Conservation (phyloP, 768 basidiomycete genomes). For the Mycena capillaripes region DNA sequence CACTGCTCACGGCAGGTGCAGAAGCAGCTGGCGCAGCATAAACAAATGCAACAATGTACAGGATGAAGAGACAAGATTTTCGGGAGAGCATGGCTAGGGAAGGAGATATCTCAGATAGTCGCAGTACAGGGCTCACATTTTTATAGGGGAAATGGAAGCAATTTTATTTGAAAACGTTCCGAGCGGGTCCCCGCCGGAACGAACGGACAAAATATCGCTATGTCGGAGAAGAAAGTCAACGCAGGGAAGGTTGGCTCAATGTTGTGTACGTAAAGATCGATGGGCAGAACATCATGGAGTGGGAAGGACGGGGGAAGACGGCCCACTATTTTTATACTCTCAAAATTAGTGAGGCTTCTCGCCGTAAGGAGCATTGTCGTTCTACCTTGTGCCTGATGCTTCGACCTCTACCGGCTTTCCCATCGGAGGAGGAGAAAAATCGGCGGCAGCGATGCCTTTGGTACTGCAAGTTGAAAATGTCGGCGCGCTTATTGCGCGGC, state of each 20-base stretch:
- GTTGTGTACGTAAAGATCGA: not conserved
- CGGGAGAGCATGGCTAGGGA: slow-evolving; percentile 12
- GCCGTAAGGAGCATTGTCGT: not conserved
- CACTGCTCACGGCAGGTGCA: slow-evolving; percentile 32
- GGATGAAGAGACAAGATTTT: slow-evolving; percentile 50
- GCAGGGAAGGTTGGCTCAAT: not conserved
- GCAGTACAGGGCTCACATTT: not conserved
- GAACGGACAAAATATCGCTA: not conserved
- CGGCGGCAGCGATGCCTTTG: not conserved
- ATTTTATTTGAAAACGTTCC: not conserved
- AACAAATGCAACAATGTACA: slow-evolving; percentile 46
- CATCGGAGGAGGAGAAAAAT: not conserved
- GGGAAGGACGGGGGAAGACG: not conserved
- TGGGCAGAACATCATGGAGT: not conserved
- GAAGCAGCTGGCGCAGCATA: slow-evolving; percentile 36
- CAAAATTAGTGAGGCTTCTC: not conserved
- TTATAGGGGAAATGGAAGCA: slow-evolving; percentile 6
- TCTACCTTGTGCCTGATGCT: not conserved
- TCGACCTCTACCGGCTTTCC: not conserved
- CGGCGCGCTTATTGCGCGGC: not conserved
- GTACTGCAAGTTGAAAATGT: not conserved
- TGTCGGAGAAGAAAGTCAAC: too few relatives aligned
- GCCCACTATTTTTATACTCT: slow-evolving; percentile 3
- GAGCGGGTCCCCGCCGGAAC: not conserved
- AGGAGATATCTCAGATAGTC: not conserved